Evolutionary conservation across 2,329 filamentous ascomycete genomes (phyloP), one percentile per base, ranked within the genome.

Genomic region (Huntiella savannae): DNA sequence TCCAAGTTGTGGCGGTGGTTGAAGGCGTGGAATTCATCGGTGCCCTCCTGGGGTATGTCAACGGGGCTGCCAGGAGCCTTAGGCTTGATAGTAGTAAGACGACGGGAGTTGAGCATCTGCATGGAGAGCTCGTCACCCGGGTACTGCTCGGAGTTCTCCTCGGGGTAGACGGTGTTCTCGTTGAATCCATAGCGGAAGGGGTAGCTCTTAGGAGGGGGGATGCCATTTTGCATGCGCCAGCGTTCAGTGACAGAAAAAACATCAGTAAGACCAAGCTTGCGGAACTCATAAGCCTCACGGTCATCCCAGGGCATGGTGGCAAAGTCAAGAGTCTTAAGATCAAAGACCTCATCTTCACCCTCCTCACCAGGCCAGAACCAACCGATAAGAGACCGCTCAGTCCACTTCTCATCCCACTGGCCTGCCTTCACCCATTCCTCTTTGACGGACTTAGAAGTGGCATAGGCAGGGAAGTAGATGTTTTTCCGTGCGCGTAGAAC

Each of bases 311-410:
- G 22, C 22, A 28, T 28, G 22, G 22, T 28, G 8, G 22, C 7
- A 13, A 48, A 37, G 7, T 19, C 15, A 17, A 48, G 34, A 7
- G 35, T 15, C n/a, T 34, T 34, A 6, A 48, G 15, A 5, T 33
- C 36, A 12, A 48, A 32, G 11, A 38, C 19, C 5, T 48, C 16
- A 17, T 43, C 32, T 13, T 32, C 35, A 16, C 33, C 35, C 11
- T 32, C 35, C n/a, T 50, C 48, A 15, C 33, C 40, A 34, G 48
- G 43, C 48, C 48, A 50, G 7, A 35, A 40, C 48, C 48, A 50
- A 12, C 48, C 48, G 17, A 50, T 37, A 3, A 47, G 28, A n/a
- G 22, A 28, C 22, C 5, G 22, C 8, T 28, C 22, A 28, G 22
- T 28, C 22, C 22, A 28, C 22, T 28, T 28, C 6, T 28, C 22